These are phyloP conservation scores for Themeda triandra DNA, from an alignment of 176 grass and related monocot genomes.

Conservation along the genomic window DNA sequence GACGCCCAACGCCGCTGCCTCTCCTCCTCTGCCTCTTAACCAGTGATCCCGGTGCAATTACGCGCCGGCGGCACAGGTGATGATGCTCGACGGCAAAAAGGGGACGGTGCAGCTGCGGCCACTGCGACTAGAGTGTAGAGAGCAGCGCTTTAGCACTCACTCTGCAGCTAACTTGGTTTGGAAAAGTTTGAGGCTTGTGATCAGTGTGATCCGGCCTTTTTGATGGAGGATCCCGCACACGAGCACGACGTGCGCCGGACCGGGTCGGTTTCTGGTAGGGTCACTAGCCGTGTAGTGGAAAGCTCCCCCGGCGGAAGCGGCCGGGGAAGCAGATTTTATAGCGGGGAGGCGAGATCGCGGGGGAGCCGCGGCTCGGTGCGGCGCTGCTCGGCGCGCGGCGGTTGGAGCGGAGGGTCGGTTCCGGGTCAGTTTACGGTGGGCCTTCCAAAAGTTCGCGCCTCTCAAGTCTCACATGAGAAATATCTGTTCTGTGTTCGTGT, in stretches of 20 bases:
- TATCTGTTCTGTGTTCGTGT: constrained; percentile 31
- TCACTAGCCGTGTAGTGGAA: neutral
- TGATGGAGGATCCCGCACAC: neutral
- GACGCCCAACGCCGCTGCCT: neutral
- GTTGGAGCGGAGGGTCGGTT: constrained; percentile 9
- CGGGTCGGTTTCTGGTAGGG: neutral
- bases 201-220: neutral
- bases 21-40: neutral
- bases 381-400: constrained; percentile 17
- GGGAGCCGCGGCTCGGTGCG: neutral
- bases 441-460: neutral
- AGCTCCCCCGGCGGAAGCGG: neutral
- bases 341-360: neutral
- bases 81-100: neutral
- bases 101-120: constrained; percentile 15
- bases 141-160: neutral
- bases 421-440: constrained; percentile 12
- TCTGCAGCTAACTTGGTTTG: neutral
- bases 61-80: constrained; percentile 15
- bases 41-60: constrained; percentile 5
- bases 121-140: neutral
- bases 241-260: neutral
- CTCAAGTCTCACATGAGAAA: constrained; percentile 6
- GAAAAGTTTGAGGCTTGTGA: constrained; percentile 15
- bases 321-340: constrained; percentile 8